Evolutionary conservation across 176 grass and related monocot genomes (phyloP), one percentile per base, ranked within the genome.

Genomic region (Rhynchospora tenuis): DNA sequence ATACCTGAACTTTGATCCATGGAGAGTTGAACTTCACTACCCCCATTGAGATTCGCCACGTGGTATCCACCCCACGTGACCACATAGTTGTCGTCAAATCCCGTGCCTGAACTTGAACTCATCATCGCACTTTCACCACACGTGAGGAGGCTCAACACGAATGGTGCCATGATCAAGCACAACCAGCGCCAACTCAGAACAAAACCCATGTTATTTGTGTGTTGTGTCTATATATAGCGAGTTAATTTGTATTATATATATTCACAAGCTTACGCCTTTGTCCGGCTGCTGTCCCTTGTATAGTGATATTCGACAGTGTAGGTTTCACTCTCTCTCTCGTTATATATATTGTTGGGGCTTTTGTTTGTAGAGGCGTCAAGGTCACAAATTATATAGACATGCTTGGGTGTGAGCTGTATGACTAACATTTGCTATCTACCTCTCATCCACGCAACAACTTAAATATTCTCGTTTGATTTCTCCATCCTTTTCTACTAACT

Each of bases 1-100:
- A 27, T 72, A 87, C 93, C 93, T 22, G 94, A 97, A 79, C 22
- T 86, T 63, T 60, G 73, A 79, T 97, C 94, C 89, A 97, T 83
- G 87, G 75, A 86, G 85, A 93, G 81, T n/a, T 90, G 62, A 19
- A 84, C 65, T 84, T 85, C 83, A 7, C 74, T 85, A 2, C 91
- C 87, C 24, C 64, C 26, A 27, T 75, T 64, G 20, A 84, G 60
- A 67, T 73, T 28, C 13, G 82, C 54, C 2, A 91, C 76, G 81
- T 93, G 91, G 43, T 74, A 29, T 1, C 86, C 74, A 19, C 93
- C 93, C 76, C 85, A 96, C 61, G 67, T 59, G 0, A 84, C 64
- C 52, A 1, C 85, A 65, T 97, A 97, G 74, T 88, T 97, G 22
- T 91, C 31, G 14, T 91, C 65, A 81, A 97, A 97, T 59, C 15